Base-by-base conservation (phyloP, 2,329 filamentous ascomycete genomes). In the Colletotrichum melonis region DNA sequence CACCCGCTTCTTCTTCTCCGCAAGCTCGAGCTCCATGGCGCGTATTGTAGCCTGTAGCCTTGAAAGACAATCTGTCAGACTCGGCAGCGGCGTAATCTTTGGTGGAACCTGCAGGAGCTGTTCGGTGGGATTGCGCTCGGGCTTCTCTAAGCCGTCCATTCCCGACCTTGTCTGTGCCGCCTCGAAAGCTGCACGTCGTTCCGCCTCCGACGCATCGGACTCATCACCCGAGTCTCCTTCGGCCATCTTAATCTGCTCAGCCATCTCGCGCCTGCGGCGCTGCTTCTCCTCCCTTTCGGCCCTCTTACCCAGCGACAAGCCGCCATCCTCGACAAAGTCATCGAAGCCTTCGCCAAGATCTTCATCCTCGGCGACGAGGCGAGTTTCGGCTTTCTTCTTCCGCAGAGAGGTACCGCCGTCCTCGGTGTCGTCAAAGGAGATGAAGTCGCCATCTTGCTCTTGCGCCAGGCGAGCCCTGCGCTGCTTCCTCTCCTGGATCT, bases 291-390 rank as follows among this genome's bases (percentile, higher is more conserved):
- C 94, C 24, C 89, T 90, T 82, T 97, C 94, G 0, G 95, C 95
- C 74, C 93, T 94, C 74, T 89, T 91, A 42, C 95, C 94, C 0
- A 98, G 86, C 1, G 94, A 90, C 11, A 98, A 90, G 8, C 91
- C 90, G 9, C 94, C 95, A 79, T 98, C 94, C 54, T 97, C 94
- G 9, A 97, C 94, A 78, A 94, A 98, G 67, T 96, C 93, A 73
- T 98, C 96, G 77, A 97, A 98, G 0, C 95, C 95, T 83, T 98
- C 97, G 49, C 94, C 94, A 0, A 98, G 89, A 78, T 98, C 95
- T 80, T 98, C 96, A 77, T 98, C 96, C 42, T 98, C 95, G 55
- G 88, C 90, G 6, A 95, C 89, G 2, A 98, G 88, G 1, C 96
- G 89, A 6, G 93, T 93, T 74, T 95, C 89, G 42, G 90, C 84